Evolutionary conservation across 768 basidiomycete genomes (phyloP), one percentile per base, ranked within the genome.

Genomic region (Tricholoma matsutake): DNA sequence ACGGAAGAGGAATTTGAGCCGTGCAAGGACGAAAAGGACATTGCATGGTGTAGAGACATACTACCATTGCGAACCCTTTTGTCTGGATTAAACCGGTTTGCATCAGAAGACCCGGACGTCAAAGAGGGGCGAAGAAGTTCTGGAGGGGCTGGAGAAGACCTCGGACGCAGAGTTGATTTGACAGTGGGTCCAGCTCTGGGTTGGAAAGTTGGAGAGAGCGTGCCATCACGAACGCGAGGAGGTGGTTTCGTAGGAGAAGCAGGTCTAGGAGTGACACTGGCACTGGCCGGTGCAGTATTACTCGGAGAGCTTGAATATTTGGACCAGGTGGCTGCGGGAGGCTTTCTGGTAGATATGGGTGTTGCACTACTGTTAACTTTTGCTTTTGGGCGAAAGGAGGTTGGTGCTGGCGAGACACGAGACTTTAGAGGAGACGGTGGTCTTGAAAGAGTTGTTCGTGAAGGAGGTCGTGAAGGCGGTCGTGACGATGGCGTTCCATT

Each of bases 331-430:
- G 55, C 43, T 45, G 61, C 69, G 31, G 60, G 25, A 37, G 59
- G 53, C 25, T 56, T 62, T 16, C 58, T 55, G n/a, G 55, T 16
- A 41, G 39, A 56, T 34, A 47, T 39, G 56, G 34, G 51, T 22
- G 43, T 61, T 35, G 83, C 83, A 64, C 77, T 83, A 61, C 75
- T 80, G 66, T 84, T 88, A 39, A 89, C 77, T 72, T 86, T 89
- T 60, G 84, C 86, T 68, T 78, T 88, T 13, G 85, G 83, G 58
- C 83, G 67, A 9, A 71, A 69, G 16, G 43, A 69, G 49, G 34
- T 58, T 64, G 29, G 65, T 56, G 2, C 72, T 20, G 41, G 45
- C 4, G 56, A 47, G 31, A 47, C 72, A 52, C 68, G 63, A 10
- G 66, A 66, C 62, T 75, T 76, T 31, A 66, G 58, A 51, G 76